Conservation (phyloP, 176 grass and related monocot genomes). For the Alopecurus myosuroides region DNA sequence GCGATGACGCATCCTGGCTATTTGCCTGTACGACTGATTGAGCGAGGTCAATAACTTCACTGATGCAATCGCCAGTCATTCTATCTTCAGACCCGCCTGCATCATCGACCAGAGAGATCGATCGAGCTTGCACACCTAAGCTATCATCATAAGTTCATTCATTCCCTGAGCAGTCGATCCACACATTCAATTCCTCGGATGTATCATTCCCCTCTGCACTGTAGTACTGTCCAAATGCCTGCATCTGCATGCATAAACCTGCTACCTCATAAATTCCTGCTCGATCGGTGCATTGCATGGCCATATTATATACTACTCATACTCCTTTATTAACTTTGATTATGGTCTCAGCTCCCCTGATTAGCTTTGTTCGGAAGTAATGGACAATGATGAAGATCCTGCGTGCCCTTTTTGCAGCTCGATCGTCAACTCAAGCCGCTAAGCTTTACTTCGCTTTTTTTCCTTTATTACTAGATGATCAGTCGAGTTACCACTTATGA, state of each 20-base stretch:
- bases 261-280: too few relatives aligned
- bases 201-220: not conserved
- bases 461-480: not conserved
- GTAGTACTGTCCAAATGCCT: not conserved
- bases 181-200: not conserved
- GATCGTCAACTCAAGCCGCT: not conserved
- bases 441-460: not conserved
- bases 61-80: not conserved
- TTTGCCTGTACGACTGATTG: not conserved
- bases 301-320: not conserved
- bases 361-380: not conserved
- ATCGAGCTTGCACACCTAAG: not conserved
- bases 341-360: not conserved
- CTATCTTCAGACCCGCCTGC: not conserved
- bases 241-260: not conserved
- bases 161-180: not conserved
- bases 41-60: not conserved
- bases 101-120: not conserved
- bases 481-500: not conserved
- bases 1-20: not conserved
- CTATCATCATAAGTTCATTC: not conserved
- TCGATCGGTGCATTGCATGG: not conserved
- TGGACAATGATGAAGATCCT: not conserved
- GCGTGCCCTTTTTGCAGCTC: not conserved
- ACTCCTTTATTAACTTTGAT: not conserved